These are phyloP conservation scores for Closterium sp. DNA, from an alignment of 139 green algal species.

Conservation along the genomic window DNA sequence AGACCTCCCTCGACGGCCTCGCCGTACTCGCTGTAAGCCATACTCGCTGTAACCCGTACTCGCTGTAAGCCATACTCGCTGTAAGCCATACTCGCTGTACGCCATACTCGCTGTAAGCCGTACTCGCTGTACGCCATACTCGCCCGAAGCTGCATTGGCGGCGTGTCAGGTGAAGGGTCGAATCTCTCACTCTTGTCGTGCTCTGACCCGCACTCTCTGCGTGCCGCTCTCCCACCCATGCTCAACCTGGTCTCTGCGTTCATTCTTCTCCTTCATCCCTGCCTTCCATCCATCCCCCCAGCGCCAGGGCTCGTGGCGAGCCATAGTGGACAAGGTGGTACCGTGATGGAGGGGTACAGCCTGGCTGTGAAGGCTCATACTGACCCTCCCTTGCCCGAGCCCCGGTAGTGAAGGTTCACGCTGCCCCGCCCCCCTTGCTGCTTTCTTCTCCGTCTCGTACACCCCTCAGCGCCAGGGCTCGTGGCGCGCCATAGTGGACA, in stretches of 20 bases:
- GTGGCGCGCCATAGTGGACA: slow-evolving; percentile 48
- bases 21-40: neutral
- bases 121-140: neutral
- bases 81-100: neutral
- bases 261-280: no score
- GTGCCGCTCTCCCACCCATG: no score
- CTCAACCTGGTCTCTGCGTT: no score
- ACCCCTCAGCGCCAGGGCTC: slow-evolving; percentile 24
- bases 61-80: neutral
- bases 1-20: neutral
- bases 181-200: no score
- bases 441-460: no score
- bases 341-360: slow-evolving; percentile 11
- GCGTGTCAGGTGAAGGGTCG: no score
- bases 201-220: no score
- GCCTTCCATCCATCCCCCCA: no score
- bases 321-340: slow-evolving; percentile 45
- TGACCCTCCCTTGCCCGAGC: no score
- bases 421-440: no score
- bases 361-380: neutral
- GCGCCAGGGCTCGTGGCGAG: slow-evolving; percentile 40
- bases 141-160: neutral
- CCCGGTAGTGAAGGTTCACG: no score
- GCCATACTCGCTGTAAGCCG: neutral
- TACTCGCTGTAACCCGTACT: neutral